Evolutionary conservation across 2,329 filamentous ascomycete genomes (phyloP), one percentile per base, ranked within the genome.

Genomic region (Clarireedia homoeocarpa): DNA sequence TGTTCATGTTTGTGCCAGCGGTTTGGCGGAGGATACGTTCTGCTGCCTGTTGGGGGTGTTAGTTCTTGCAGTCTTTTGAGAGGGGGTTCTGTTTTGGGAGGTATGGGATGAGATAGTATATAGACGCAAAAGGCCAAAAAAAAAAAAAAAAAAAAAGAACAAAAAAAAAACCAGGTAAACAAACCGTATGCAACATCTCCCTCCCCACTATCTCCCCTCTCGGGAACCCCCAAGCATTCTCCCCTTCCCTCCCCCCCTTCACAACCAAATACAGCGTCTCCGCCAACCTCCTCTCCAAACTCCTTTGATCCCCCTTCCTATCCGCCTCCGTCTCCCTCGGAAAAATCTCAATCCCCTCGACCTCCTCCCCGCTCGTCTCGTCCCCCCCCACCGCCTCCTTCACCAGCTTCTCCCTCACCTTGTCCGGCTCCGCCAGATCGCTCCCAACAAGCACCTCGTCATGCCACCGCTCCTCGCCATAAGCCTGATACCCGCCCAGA

Each of bases 1-100:
- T 96, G 77, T 97, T 97, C 91, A 99, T 97, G 78, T 99, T 95
- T 59, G 88, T 75, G 57, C 94, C 94, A 9, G 86, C 91, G 3
- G 89, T 78, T 66, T 89, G 79, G 52, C 85, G 77, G 24, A 97
- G 78, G 54, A 91, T 84, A 58, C 91, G 82, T 69, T 90, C 82
- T 39, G 92, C 91, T 46, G 89, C 85, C 94, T 99, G 65, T 60
- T 2, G 17, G 7, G 17, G 2, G 34, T 15, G 34, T 48, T 27
- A 48, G n/a, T 47, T 24, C 20, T 10, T 38, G 45, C 23, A 4
- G 6, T 7, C 2, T 34, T 38, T n/a, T 2, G 6, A 34, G 10
- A 20, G 14, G 23, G 9, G 23, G 30, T 20, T 15, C 23, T 4
- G 24, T n/a, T 2, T 39, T 48, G 24, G 9, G 20, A 12, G 3